These are phyloP conservation scores for Umbelopsis vinacea DNA, from an alignment of 192 early-diverging fungal species.

Conservation along the genomic window DNA sequence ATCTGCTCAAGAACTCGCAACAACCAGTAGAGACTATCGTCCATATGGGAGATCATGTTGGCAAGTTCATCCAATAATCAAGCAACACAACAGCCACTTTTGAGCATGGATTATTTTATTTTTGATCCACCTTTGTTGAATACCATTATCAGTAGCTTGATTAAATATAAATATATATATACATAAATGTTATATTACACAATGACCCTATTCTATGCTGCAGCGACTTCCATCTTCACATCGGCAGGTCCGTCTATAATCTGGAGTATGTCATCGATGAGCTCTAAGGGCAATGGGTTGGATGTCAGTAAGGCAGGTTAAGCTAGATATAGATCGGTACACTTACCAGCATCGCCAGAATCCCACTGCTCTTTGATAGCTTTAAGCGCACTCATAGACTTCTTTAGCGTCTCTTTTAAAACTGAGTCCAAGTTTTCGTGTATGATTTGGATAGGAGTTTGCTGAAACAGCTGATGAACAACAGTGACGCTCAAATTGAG, in stretches of 20 bases:
- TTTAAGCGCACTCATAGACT: background rate
- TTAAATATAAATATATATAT: background rate
- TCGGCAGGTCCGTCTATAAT: background rate
- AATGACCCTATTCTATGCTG: background rate
- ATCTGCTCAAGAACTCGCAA: slow-evolving; percentile 59
- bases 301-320: background rate
- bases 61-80: slow-evolving; percentile 9
- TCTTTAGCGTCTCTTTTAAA: background rate
- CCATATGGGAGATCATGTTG: slow-evolving; percentile 45
- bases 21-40: slow-evolving; percentile 67
- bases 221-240: background rate
- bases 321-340: background rate
- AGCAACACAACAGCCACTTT: background rate
- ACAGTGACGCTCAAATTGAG: background rate
- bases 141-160: background rate
- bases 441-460: background rate
- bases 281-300: background rate
- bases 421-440: background rate
- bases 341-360: slow-evolving; percentile 1
- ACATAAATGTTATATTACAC: background rate
- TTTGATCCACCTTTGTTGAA: background rate
- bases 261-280: background rate
- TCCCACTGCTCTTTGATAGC: background rate
- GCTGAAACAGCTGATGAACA: background rate
- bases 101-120: background rate